A percentile compares a stretch with the other conserved stretches of the same genome.
Evolutionary conservation across 805 yeast species (phyloP).

Genomic region (Metschnikowia anglica): DNA sequence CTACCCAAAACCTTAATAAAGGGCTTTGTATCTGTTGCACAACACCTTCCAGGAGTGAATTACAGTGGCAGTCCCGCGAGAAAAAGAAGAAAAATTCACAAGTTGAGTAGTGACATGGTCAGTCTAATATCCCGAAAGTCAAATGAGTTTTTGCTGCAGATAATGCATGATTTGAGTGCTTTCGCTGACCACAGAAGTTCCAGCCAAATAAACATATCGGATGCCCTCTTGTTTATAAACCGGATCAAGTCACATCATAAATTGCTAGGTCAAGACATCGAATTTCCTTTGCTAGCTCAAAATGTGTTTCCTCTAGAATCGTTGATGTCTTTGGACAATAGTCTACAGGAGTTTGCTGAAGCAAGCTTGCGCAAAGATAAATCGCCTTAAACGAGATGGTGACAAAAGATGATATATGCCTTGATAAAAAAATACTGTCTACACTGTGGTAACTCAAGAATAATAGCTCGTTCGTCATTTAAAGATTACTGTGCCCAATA

Average conservation of each 20-base stretch:
- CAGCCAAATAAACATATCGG: slow-evolving; percentile 31
- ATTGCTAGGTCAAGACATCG: slow-evolving; percentile 21
- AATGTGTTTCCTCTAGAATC: slow-evolving; percentile 37
- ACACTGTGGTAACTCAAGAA: too few relatives aligned
- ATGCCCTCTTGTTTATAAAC: slow-evolving; percentile 36
- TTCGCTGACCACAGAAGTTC: slow-evolving; percentile 36
- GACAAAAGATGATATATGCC: neutral
- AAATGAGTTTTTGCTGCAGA: slow-evolving; percentile 28
- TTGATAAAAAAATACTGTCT: neutral
- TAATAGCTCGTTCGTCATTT: too few relatives aligned
- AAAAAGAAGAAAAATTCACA: slow-evolving; percentile 3
- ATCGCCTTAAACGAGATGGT: neutral
- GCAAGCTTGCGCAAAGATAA: neutral
- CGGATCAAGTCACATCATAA: slow-evolving; percentile 27
- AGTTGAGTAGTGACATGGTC: slow-evolving; percentile 17
- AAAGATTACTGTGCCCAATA: too few relatives aligned
- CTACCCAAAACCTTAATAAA: slow-evolving; percentile 9
- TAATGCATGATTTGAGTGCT: slow-evolving; percentile 36
- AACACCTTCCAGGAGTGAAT: slow-evolving; percentile 8
- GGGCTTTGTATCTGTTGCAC: slow-evolving; percentile 18
- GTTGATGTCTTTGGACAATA: slow-evolving; percentile 33
- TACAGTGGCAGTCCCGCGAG: slow-evolving; percentile 4
- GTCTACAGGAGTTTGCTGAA: slow-evolving; percentile 19
- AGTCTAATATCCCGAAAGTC: slow-evolving; percentile 30
- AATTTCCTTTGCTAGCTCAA: slow-evolving; percentile 34